Conservation (phyloP, 148 eudicot genomes). For the Nyssa sinensis region DNA sequence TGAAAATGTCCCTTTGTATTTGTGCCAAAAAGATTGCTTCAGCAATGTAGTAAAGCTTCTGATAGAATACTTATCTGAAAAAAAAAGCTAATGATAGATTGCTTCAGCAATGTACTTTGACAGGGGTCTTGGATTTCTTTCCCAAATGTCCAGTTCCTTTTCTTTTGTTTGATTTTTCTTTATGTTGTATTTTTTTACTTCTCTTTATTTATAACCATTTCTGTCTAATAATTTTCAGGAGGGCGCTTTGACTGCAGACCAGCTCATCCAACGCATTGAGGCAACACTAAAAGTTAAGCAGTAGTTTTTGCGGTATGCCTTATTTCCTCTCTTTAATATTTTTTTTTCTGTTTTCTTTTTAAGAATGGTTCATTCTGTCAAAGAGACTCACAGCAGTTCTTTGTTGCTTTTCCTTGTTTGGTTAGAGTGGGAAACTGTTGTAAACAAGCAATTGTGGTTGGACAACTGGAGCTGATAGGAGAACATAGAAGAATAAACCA, state of each 20-base stretch:
- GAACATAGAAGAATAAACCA: background rate
- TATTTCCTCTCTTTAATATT: background rate
- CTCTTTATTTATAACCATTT: background rate
- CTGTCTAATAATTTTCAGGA: slow-evolving; percentile 40
- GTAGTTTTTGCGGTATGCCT: slow-evolving; percentile 16
- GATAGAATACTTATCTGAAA: too few relatives aligned
- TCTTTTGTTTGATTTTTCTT: background rate
- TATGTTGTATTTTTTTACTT: too few relatives aligned
- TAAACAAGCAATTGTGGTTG: too few relatives aligned
- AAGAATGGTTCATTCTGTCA: too few relatives aligned
- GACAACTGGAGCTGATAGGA: too few relatives aligned
- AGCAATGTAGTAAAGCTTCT: too few relatives aligned
- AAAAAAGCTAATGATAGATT: background rate
- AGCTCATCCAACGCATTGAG: slow-evolving; percentile 58
- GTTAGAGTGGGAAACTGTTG: slow-evolving; percentile 2
- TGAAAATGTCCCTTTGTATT: too few relatives aligned
- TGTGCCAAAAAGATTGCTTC: too few relatives aligned
- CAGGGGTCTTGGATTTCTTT: too few relatives aligned
- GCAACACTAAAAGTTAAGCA: slow-evolving; percentile 46
- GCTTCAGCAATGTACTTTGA: background rate
- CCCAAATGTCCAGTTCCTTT: background rate
- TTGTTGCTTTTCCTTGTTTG: too few relatives aligned
- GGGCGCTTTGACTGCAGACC: slow-evolving; percentile 55
- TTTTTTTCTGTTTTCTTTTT: background rate
- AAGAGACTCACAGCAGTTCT: too few relatives aligned